Evolutionary conservation across 495 filamentous ascomycete genomes (phyloP).

Genomic region (Hyaloscypha variabilis): DNA sequence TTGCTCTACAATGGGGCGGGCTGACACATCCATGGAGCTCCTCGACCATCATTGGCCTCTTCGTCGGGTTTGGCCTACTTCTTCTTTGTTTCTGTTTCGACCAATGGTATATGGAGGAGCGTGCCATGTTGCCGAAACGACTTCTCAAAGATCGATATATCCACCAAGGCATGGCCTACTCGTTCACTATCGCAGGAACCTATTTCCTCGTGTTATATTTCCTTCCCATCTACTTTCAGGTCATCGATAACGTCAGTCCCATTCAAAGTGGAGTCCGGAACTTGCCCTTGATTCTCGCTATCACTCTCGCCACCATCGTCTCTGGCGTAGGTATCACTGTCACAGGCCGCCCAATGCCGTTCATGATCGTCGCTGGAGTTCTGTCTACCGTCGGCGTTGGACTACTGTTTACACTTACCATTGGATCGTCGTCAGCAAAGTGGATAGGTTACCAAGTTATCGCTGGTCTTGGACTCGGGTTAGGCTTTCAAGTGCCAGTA

Average conservation of each 20-base stretch:
- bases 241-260: conserved; percentile 49
- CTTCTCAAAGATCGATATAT: conserved; percentile 38
- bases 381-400: conserved; percentile 33
- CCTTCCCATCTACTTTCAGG: conserved; percentile 70
- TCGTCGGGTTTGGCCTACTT: conserved; percentile 50
- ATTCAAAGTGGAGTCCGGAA: conserved; percentile 51
- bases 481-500: conserved; percentile 28
- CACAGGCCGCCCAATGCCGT: conserved; percentile 63
- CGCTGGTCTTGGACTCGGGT: conserved; percentile 18
- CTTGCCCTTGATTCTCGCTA: conserved; percentile 54
- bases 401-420: conserved; percentile 36
- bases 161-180: conserved; percentile 27
- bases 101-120: conserved; percentile 57
- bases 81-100: conserved; percentile 46
- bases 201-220: too few species aligned
- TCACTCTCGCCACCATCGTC: conserved; percentile 48
- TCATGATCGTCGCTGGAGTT: conserved; percentile 17
- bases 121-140: conserved; percentile 38
- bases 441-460: conserved; percentile 31
- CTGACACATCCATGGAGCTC: conserved; percentile 53
- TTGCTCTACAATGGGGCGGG: conserved; percentile 69
- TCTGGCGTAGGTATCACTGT: conserved; percentile 54
- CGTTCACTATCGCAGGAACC: conserved; percentile 31
- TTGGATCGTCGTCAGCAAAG: conserved; percentile 1
- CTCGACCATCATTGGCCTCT: conserved; percentile 45